Conservation (phyloP, 2,329 filamentous ascomycete genomes). For the Botrytis paeoniae region DNA sequence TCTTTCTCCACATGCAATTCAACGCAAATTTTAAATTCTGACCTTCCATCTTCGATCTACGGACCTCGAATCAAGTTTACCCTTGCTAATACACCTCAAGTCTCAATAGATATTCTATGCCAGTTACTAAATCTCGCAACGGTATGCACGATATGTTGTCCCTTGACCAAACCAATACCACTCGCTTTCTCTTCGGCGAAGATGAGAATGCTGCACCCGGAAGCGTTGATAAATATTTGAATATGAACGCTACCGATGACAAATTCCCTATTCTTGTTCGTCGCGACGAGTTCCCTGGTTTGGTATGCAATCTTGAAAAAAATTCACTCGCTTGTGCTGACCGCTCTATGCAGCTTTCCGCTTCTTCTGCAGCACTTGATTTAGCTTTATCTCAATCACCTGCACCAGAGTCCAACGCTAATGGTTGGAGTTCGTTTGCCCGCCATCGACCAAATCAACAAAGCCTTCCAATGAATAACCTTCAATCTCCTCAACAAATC, state of each 20-base stretch:
- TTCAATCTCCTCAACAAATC: constrained; percentile 36
- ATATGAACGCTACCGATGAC: constrained; percentile 73
- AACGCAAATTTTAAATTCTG: neutral
- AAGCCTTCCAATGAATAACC: constrained; percentile 40
- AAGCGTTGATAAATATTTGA: constrained; percentile 66
- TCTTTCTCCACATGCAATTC: neutral
- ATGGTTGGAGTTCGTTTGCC: constrained; percentile 37
- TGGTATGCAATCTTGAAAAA: constrained; percentile 31
- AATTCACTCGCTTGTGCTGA: constrained; percentile 36
- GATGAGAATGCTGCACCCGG: constrained; percentile 54
- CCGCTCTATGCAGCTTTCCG: constrained; percentile 63
- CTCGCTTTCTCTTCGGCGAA: constrained; percentile 81
- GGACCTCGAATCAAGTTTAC: constrained; percentile 16
- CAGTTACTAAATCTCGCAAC: constrained; percentile 69
- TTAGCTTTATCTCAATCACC: constrained; percentile 69
- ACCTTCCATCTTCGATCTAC: constrained; percentile 10
- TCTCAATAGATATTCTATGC: constrained; percentile 90
- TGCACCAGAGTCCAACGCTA: constrained; percentile 51
- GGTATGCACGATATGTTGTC: constrained; percentile 61
- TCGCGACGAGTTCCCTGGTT: constrained; percentile 45
- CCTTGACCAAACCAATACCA: constrained; percentile 79
- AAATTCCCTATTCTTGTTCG: constrained; percentile 82
- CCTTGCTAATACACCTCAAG: constrained; percentile 46
- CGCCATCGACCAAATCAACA: constrained; percentile 45
- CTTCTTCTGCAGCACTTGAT: constrained; percentile 77